Conservation (phyloP, 371 early-diverging fungal genomes). For the Apophysomyces sp. region DNA sequence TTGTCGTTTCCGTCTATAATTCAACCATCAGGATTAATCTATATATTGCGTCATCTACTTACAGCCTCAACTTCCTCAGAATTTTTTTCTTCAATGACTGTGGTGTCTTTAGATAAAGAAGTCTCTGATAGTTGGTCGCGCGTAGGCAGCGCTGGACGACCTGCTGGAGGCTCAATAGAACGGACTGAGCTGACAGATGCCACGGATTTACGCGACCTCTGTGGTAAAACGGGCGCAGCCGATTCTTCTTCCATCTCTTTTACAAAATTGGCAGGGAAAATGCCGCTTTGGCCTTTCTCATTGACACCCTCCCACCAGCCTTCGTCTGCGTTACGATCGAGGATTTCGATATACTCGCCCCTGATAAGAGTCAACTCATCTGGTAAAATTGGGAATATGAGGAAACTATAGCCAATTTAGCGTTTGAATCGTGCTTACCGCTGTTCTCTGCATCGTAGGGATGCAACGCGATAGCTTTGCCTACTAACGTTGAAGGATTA, state of each 20-base stretch:
- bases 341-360: constrained; percentile 50
- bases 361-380: constrained; percentile 55
- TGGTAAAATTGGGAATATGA: background rate
- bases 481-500: constrained; percentile 8
- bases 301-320: constrained; percentile 66
- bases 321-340: constrained; percentile 51
- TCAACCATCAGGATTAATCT: background rate
- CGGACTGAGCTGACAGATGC: constrained; percentile 19
- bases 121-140: constrained; percentile 10
- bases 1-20: no score
- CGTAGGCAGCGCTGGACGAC: background rate
- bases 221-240: constrained; percentile 27
- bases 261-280: constrained; percentile 64
- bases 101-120: background rate
- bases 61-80: background rate
- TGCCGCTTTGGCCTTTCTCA: constrained; percentile 49
- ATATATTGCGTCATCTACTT: background rate
- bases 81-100: background rate
- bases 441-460: constrained; percentile 60
- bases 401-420: background rate
- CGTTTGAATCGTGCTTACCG: constrained; percentile 28
- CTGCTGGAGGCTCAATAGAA: constrained; percentile 11
- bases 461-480: constrained; percentile 55
- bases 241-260: constrained; percentile 48
- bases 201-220: constrained; percentile 20